phyloP scores from a whole-genome alignment of 768 basidiomycete species.

The Lactifluus volemus region DNA sequence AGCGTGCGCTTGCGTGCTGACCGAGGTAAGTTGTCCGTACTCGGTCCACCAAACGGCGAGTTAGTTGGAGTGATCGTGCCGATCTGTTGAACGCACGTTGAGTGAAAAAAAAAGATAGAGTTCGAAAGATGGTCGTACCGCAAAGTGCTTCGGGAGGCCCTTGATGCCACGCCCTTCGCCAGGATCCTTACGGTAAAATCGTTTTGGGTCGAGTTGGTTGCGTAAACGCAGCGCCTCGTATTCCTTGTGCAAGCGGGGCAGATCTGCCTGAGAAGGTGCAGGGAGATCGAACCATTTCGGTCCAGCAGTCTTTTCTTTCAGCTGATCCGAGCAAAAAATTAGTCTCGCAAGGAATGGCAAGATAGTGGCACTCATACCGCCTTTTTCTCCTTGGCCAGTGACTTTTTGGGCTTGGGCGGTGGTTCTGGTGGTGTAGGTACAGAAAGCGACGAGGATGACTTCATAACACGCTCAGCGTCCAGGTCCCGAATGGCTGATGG shows the following conservation, averaged over 20 bases:
- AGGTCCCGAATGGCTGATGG: conserved; percentile 50
- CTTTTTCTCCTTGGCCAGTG: conserved; percentile 62
- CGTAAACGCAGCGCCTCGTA: conserved; percentile 80
- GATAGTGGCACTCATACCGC: conserved; percentile 38
- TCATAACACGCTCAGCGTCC: conserved; percentile 45
- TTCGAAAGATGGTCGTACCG: conserved; percentile 39
- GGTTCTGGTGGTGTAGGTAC: conserved; percentile 55
- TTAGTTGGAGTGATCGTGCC: conserved; percentile 66
- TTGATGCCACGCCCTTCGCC: conserved; percentile 81
- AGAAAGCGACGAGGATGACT: conserved; percentile 39
- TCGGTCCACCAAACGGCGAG: conserved; percentile 64
- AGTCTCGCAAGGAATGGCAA: not conserved
- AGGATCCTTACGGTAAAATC: conserved; percentile 82
- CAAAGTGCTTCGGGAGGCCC: conserved; percentile 81
- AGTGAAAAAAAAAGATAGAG: not conserved
- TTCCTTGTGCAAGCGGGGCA: conserved; percentile 73
- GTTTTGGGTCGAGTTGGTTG: conserved; percentile 86
- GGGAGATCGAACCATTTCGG: conserved; percentile 85
- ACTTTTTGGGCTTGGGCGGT: conserved; percentile 49
- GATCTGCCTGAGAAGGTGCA: conserved; percentile 68
- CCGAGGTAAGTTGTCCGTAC: conserved; percentile 61
- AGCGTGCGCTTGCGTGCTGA: conserved; percentile 70
- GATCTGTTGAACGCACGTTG: conserved; percentile 39
- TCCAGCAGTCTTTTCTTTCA: conserved; percentile 65
- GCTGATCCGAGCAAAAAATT: conserved; percentile 31